Base-by-base conservation (phyloP, 139 green algal species). In the Closterium sp. region DNA sequence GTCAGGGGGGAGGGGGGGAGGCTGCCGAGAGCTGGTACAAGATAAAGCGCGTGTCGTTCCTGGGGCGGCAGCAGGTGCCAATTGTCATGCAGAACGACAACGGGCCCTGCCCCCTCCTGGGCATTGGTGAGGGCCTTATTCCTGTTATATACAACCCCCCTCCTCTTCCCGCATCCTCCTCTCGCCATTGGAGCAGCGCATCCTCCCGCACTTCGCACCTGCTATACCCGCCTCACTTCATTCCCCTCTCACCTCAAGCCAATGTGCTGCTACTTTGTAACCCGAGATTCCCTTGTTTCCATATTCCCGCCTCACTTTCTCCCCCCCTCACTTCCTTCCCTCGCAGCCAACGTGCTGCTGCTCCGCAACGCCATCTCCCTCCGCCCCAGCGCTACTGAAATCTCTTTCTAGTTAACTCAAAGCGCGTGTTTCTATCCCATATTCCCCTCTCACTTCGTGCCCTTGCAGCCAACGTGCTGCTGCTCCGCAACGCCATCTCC, bases 81-180 rank as follows among this genome's bases (percentile, higher is more conserved):
- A 96, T 99, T 11, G 93, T 98, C 27, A 88, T 97, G 85, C 98
- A 99, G 93, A 98, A 98, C 91, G 91, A 96, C 4, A 99, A 99
- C 84, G 98, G 98, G 0, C 98, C 98, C 4, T 99, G 98, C 94
- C 98, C 98, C 0, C 93, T 99, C 34, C 93, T 99, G 9, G 38
- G 38, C 38, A 45, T 45, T 45, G 38, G 38, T 45, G 4, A 45
- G n/a, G n/a, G 38, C 38, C 9, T 45, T 4, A 38, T 38, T 38
- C n/a, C n/a, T n/a, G n/a, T n/a, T n/a, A n/a, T n/a, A n/a, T n/a
- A n/a, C n/a, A n/a, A n/a, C n/a, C n/a, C n/a, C n/a, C n/a, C n/a
- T n/a, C n/a, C n/a, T n/a, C n/a, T n/a, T n/a, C n/a, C n/a, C n/a
- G n/a, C n/a, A n/a, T n/a, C n/a, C n/a, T n/a, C n/a, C n/a, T n/a